These are phyloP conservation scores for Volvox carteri DNA, from an alignment of 163 green algal species.

Conservation along the genomic window DNA sequence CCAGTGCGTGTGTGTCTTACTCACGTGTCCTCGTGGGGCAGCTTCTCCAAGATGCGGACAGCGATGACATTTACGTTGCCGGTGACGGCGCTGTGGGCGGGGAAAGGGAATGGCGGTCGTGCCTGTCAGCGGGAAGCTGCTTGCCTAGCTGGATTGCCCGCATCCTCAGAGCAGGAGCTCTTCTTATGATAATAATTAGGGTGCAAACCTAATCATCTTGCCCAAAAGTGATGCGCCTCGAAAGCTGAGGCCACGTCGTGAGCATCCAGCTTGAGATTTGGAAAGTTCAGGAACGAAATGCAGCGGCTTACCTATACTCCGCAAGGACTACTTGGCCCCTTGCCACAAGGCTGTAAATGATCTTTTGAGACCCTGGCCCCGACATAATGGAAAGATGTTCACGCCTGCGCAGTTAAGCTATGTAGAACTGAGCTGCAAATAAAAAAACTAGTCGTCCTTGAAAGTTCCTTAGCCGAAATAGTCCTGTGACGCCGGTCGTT, in stretches of 20 bases:
- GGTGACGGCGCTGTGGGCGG: conserved; percentile 66
- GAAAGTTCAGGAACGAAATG: neutral
- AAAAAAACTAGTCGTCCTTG: too few relatives aligned
- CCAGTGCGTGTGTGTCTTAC: conserved; percentile 47
- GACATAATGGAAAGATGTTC: too few relatives aligned
- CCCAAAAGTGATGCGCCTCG: neutral
- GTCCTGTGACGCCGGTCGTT: too few relatives aligned
- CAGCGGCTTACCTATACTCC: conserved; percentile 74
- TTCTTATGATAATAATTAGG: neutral
- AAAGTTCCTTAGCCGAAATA: too few relatives aligned
- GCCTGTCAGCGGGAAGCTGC: neutral
- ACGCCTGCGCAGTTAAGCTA: too few relatives aligned
- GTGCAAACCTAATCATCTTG: neutral
- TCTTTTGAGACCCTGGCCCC: conserved; percentile 17
- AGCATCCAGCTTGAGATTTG: neutral
- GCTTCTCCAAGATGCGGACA: conserved; percentile 88
- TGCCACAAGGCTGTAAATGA: conserved; percentile 85
- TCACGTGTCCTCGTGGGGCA: conserved; percentile 79
- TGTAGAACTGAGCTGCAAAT: too few relatives aligned
- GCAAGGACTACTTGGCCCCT: conserved; percentile 85
- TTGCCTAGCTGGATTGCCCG: neutral
- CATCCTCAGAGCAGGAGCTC: neutral
- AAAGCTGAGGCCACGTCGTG: too few relatives aligned
- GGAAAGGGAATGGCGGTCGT: neutral
- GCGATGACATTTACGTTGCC: conserved; percentile 88